Evolutionary conservation across 768 basidiomycete species (phyloP).

Genomic region (Saitozyma podzolica): DNA sequence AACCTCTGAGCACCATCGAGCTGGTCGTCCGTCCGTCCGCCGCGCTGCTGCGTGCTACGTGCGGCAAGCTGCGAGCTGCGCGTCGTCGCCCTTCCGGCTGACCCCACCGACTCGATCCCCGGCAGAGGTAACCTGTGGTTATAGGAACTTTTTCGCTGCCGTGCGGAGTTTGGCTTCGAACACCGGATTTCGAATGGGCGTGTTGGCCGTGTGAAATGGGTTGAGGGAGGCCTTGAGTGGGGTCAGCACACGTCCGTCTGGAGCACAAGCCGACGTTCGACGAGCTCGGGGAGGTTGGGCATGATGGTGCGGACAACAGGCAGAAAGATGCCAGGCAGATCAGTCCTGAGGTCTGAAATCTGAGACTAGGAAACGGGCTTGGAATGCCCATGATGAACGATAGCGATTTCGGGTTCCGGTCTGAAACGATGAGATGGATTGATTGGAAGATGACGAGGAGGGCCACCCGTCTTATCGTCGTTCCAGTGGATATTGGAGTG

Average conservation of each 20-base stretch:
- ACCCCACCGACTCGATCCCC: neutral
- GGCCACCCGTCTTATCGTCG: neutral
- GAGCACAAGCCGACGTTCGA: too few species aligned
- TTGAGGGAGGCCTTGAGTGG: constrained; percentile 73
- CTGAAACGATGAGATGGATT: too few species aligned
- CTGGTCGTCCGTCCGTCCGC: too few species aligned
- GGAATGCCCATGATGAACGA: too few species aligned
- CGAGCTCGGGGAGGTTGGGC: too few species aligned
- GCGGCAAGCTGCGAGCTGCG: neutral
- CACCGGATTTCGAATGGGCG: constrained; percentile 69
- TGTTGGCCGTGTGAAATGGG: constrained; percentile 94
- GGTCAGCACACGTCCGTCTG: too few species aligned
- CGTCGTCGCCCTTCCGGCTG: neutral
- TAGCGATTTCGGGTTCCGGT: too few species aligned
- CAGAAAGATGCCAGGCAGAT: constrained; percentile 1
- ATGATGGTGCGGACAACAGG: neutral
- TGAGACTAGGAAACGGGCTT: neutral
- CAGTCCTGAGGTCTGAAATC: neutral
- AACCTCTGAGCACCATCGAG: too few species aligned
- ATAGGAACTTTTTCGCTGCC: constrained; percentile 80
- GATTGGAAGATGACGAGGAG: too few species aligned
- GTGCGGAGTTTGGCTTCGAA: constrained; percentile 84
- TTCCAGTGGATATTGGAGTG: neutral
- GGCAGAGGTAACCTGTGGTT: constrained; percentile 31
- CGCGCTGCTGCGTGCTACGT: too few species aligned